Percentiles rank a stretch among this genome's conserved stretches.
phyloP scores from a whole-genome alignment of 2,329 filamentous ascomycete genomes.

The Stagonosporopsis chrysanthemi region DNA sequence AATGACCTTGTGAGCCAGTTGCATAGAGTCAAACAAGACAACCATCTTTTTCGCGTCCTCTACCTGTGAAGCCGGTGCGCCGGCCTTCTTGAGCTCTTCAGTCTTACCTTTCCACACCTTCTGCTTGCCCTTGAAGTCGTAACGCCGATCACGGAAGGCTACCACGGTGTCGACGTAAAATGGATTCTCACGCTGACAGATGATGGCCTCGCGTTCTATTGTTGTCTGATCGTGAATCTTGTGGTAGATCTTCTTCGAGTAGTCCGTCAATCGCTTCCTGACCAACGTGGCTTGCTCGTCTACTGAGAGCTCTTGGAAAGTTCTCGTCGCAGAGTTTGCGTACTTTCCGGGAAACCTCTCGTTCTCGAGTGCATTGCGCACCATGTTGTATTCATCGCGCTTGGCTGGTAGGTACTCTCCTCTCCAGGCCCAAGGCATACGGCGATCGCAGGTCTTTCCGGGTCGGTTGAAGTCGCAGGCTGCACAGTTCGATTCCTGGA shows the following conservation, averaged over 20 bases:
- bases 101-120: slow-evolving; percentile 99
- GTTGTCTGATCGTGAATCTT: slow-evolving; percentile 97
- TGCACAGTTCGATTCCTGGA: slow-evolving; percentile 92
- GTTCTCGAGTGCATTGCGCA: slow-evolving; percentile 86
- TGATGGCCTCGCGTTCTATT: slow-evolving; percentile 93
- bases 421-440: slow-evolving; percentile 97
- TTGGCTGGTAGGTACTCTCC: slow-evolving; percentile 97
- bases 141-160: slow-evolving; percentile 94
- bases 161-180: slow-evolving; percentile 98
- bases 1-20: slow-evolving; percentile 98
- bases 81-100: slow-evolving; percentile 81
- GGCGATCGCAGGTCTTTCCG: slow-evolving; percentile 93
- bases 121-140: slow-evolving; percentile 97
- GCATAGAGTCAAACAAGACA: slow-evolving; percentile 90
- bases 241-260: slow-evolving; percentile 99
- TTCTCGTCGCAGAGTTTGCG: slow-evolving; percentile 72
- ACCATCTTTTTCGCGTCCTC: slow-evolving; percentile 99
- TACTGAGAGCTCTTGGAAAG: slow-evolving; percentile 79
- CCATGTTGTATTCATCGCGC: slow-evolving; percentile 99
- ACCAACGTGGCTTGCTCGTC: slow-evolving; percentile 85
- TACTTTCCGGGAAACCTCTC: slow-evolving; percentile 86
- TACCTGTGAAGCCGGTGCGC: slow-evolving; percentile 76
- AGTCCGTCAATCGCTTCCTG: slow-evolving; percentile 87
- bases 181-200: slow-evolving; percentile 96
- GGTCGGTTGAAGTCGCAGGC: slow-evolving; percentile 98